These are phyloP conservation scores for Verticillium longisporum DNA, from an alignment of 2,329 filamentous ascomycete genomes.

Conservation along the genomic window DNA sequence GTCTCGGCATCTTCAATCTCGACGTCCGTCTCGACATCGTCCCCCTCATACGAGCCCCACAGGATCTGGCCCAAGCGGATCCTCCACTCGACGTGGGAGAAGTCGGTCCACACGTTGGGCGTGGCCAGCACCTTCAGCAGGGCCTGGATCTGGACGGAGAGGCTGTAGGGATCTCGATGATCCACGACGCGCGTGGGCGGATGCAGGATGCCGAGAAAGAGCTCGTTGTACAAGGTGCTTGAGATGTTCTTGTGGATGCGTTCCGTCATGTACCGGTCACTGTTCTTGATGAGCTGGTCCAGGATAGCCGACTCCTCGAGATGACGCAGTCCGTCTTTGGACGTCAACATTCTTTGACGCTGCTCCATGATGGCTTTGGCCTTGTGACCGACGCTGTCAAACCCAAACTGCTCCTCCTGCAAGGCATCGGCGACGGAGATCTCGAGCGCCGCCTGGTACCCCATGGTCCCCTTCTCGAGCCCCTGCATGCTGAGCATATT, in stretches of 20 bases:
- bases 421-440: slow-evolving; percentile 58
- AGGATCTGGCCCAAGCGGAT: slow-evolving; percentile 66
- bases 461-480: slow-evolving; percentile 63
- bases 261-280: slow-evolving; percentile 47
- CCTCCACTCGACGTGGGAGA: slow-evolving; percentile 68
- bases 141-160: slow-evolving; percentile 64
- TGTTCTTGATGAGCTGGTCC: slow-evolving; percentile 51
- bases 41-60: slow-evolving; percentile 51
- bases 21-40: slow-evolving; percentile 46
- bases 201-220: slow-evolving; percentile 54
- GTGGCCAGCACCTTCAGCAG: slow-evolving; percentile 59
- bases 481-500: slow-evolving; percentile 70
- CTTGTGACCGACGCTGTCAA: slow-evolving; percentile 48
- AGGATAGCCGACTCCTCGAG: slow-evolving; percentile 52
- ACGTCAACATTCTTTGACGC: slow-evolving; percentile 48
- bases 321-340: slow-evolving; percentile 45
- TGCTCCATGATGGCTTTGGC: slow-evolving; percentile 49
- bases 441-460: slow-evolving; percentile 62
- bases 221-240: slow-evolving; percentile 47
- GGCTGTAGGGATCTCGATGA: slow-evolving; percentile 51
- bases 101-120: slow-evolving; percentile 67
- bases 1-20: slow-evolving; percentile 41
- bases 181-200: slow-evolving; percentile 50
- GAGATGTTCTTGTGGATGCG: slow-evolving; percentile 43
- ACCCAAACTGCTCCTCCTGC: slow-evolving; percentile 55